Conservation (phyloP, 2,329 filamentous ascomycete genomes). For the Tolypocladium capitatum region DNA sequence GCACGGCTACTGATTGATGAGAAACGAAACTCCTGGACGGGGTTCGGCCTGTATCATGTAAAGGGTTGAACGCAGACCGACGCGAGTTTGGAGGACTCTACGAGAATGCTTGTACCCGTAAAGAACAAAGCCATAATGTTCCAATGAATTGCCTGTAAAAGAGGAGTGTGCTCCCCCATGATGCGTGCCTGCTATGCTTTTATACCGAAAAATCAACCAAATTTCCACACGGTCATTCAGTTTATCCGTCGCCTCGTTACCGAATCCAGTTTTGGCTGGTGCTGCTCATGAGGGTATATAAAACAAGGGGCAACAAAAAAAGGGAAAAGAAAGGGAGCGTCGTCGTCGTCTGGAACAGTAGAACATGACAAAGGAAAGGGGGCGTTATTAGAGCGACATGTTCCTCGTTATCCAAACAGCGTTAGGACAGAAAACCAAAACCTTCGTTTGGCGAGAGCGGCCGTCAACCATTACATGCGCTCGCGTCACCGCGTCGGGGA, state of each 20-base stretch:
- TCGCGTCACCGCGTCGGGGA: conserved; percentile 8
- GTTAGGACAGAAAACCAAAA: not conserved
- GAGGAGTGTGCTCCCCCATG: not conserved
- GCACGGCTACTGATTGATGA: not conserved
- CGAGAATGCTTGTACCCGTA: too few relatives aligned
- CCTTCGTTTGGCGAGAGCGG: not conserved
- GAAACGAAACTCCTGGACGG: not conserved
- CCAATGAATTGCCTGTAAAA: not conserved
- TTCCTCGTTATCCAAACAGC: not conserved
- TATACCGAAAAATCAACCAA: not conserved
- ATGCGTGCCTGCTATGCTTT: not conserved
- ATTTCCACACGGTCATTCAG: not conserved
- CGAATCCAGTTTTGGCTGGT: not conserved
- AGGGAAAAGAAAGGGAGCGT: not conserved
- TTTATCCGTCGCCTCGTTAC: not conserved
- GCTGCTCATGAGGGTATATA: not conserved
- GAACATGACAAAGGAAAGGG: not conserved
- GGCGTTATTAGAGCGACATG: not conserved
- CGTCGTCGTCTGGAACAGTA: not conserved
- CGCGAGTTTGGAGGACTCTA: not conserved
- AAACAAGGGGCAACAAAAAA: not conserved
- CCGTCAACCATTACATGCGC: not conserved
- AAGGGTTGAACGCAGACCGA: not conserved
- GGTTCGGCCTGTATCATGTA: not conserved
- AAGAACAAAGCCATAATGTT: not conserved